These are phyloP conservation scores for Globisporangium polare DNA, from an alignment of 352 stramenopile genomes.

Conservation along the genomic window DNA sequence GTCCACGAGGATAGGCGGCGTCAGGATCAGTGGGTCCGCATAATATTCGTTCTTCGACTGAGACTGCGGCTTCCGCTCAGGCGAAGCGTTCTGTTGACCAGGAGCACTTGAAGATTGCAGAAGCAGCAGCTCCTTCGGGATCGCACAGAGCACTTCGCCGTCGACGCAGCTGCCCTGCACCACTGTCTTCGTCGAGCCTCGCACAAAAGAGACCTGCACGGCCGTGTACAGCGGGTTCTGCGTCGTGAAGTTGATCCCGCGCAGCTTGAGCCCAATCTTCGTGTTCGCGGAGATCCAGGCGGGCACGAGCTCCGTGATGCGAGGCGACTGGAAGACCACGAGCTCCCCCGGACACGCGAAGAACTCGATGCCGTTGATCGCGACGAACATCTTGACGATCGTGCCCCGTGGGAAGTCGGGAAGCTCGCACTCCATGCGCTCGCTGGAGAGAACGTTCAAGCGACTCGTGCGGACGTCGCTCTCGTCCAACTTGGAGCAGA, in stretches of 20 bases:
- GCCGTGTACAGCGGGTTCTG: slow-evolving; percentile 11
- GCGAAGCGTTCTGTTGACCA: neutral
- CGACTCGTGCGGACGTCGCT: slow-evolving; percentile 29
- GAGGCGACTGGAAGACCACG: slow-evolving; percentile 54
- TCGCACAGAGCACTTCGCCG: slow-evolving; percentile 31
- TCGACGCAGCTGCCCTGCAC: slow-evolving; percentile 32
- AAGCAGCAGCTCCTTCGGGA: slow-evolving; percentile 28
- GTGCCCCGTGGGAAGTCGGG: slow-evolving; percentile 58
- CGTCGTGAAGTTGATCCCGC: slow-evolving; percentile 57
- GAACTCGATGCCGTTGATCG: slow-evolving; percentile 71
- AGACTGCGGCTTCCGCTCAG: neutral
- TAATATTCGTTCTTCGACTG: neutral
- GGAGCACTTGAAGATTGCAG: neutral
- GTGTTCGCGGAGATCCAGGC: slow-evolving; percentile 44
- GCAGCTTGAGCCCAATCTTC: slow-evolving; percentile 30
- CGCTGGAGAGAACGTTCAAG: slow-evolving; percentile 35
- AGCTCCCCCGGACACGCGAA: slow-evolving; percentile 42
- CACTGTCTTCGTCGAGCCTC: slow-evolving; percentile 16
- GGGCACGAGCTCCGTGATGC: slow-evolving; percentile 46
- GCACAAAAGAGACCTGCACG: slow-evolving; percentile 46
- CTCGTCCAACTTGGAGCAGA: slow-evolving; percentile 30
- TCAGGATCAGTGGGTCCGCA: slow-evolving; percentile 3
- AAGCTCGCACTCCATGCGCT: slow-evolving; percentile 50
- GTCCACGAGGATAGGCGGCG: slow-evolving; percentile 45
- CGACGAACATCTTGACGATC: slow-evolving; percentile 40